A percentile compares a stretch with the other conserved stretches of the same genome.
phyloP scores from a whole-genome alignment of 2,329 filamentous ascomycete species.

The Aureobasidium melanogenum region DNA sequence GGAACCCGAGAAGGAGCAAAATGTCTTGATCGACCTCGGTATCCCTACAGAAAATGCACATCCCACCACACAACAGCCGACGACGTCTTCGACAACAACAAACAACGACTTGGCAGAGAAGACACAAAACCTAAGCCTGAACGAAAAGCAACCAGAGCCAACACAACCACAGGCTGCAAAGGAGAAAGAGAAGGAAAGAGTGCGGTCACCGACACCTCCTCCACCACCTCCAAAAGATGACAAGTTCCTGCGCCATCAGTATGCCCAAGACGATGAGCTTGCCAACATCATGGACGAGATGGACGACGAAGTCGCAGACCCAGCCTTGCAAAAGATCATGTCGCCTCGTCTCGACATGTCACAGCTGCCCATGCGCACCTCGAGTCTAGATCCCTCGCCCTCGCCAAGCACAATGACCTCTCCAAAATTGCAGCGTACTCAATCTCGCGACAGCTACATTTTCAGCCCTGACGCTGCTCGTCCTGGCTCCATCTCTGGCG shows the following conservation, averaged over 20 bases:
- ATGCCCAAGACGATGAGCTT: constrained; percentile 54
- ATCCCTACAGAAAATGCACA: background rate
- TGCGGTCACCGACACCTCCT: constrained; percentile 21
- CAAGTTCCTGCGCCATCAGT: constrained; percentile 1
- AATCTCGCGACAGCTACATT: constrained; percentile 15
- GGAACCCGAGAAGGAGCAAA: background rate
- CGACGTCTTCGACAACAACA: background rate
- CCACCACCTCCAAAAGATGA: constrained; percentile 24
- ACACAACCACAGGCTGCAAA: background rate
- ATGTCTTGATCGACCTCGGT: constrained; percentile 3
- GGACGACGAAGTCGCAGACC: constrained; percentile 51
- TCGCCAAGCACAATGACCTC: background rate
- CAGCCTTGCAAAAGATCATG: constrained; percentile 77
- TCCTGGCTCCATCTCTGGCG: constrained; percentile 20
- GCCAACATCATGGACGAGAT: constrained; percentile 98
- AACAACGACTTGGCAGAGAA: background rate
- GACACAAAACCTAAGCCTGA: background rate
- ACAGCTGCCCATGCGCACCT: constrained; percentile 76
- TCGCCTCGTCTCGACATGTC: constrained; percentile 76
- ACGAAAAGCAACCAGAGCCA: background rate
- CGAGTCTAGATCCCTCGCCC: constrained; percentile 63
- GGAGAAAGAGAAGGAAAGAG: constrained; percentile 12
- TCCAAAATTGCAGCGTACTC: constrained; percentile 8
- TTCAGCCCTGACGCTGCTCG: constrained; percentile 15
- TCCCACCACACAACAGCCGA: background rate